Base-by-base conservation (phyloP, 352 stramenopile species). In the Elongisporangium prolatum region DNA sequence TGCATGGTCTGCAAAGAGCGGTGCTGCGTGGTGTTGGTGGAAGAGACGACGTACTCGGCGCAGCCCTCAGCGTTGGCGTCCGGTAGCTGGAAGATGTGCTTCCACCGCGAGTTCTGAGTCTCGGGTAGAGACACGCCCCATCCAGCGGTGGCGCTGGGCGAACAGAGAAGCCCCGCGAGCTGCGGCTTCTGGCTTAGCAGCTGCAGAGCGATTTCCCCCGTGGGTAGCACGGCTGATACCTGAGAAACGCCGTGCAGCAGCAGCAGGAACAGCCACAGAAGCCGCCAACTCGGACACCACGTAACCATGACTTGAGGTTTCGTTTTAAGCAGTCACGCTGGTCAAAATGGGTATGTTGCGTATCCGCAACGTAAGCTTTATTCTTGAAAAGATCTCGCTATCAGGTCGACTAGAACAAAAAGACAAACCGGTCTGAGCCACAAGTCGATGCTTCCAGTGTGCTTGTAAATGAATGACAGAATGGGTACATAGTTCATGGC, bases 101-200 rank as follows among this genome's bases (percentile, higher is more conserved):
- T 85, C 71, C 77, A 85, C 16, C 68, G 77, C 17, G 74, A 79
- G 50, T 84, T 78, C 52, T 73, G 65, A 47, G 71, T 63, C 16
- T 77, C 56, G 0, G 75, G 76, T 3, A 91, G 65, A 14, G 65
- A 21, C 1, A 83, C 68, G 44, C 82, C 82, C 82, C 82, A 91
- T 14, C 77, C 82, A 3, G 79, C 70, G 38, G 63, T 56, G 52
- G 56, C 51, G 51, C 79, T 89, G 25, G 82, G 79, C 52, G 77
- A 60, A 17, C 79, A 84, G 16, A 89, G 64, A 44, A 88, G 71
- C n/a, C 77, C 61, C 0, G 61, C 63, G 47, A 88, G 82, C 47
- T 67, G 66, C 40, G 75, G 57, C 44, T 61, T 52, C 56, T 69
- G 58, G 21, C 63, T 57, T 3, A 71, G 58, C 38, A 86, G 44